Conservation (phyloP, 371 early-diverging fungal genomes). For the Massospora cicadina region DNA sequence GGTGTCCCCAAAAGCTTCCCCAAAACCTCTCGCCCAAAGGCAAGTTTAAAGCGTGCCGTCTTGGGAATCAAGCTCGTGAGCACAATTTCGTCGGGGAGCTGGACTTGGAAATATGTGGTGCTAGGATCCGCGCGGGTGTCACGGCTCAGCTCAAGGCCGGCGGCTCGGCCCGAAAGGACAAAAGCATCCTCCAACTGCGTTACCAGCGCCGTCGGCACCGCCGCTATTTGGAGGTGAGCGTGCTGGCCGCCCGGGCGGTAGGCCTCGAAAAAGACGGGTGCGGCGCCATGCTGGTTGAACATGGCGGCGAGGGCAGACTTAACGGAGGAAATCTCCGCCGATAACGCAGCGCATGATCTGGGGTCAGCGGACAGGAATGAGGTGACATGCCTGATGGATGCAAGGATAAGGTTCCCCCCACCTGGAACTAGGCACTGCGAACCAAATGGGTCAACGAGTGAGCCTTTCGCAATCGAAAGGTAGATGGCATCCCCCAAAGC, state of each 20-base stretch:
- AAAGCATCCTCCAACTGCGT: slow-evolving; percentile 15
- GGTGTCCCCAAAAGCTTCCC: slow-evolving; percentile 36
- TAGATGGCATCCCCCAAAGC: slow-evolving; percentile 54
- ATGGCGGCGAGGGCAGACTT: slow-evolving; percentile 27
- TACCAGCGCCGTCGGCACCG: slow-evolving; percentile 17
- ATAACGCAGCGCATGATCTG: slow-evolving; percentile 21
- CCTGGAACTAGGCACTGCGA: slow-evolving; percentile 25
- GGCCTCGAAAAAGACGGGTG: slow-evolving; percentile 50
- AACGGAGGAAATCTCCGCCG: slow-evolving; percentile 36
- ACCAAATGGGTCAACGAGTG: slow-evolving; percentile 23
- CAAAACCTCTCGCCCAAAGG: slow-evolving; percentile 46
- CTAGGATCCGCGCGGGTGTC: slow-evolving; percentile 20
- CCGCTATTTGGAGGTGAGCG: slow-evolving; percentile 45
- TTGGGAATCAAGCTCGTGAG: slow-evolving; percentile 26
- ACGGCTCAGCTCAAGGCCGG: slow-evolving; percentile 20
- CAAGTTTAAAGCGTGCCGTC: slow-evolving; percentile 34
- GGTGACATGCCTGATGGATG: slow-evolving; percentile 50
- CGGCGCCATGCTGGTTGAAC: slow-evolving; percentile 27
- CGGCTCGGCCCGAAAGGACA: slow-evolving; percentile 19
- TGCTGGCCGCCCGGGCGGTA: slow-evolving; percentile 31
- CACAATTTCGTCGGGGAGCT: slow-evolving; percentile 30
- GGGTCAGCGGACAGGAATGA: slow-evolving; percentile 26
- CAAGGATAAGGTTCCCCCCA: slow-evolving; percentile 47
- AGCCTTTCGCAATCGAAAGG: slow-evolving; percentile 57
- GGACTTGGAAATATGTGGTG: slow-evolving; percentile 38